Conservation (phyloP, 345 rosid species). For the Hypericum perforatum region DNA sequence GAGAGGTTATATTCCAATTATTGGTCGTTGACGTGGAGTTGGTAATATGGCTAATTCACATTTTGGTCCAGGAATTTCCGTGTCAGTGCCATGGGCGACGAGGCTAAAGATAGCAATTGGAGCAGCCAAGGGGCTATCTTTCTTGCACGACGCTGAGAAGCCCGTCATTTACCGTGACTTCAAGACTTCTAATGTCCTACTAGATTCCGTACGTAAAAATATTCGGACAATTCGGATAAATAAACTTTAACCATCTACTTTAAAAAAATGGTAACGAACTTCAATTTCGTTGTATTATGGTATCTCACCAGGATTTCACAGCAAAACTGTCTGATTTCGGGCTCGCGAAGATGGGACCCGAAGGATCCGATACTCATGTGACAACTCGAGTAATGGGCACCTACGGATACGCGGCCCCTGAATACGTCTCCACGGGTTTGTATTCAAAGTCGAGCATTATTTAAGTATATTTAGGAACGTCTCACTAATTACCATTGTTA, state of each 20-base stretch:
- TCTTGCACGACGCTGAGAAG: slow-evolving; percentile 73
- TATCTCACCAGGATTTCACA: slow-evolving; percentile 50
- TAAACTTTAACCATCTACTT: background rate
- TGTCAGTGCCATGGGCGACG: slow-evolving; percentile 74
- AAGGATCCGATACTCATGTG: slow-evolving; percentile 87
- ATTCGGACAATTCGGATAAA: background rate
- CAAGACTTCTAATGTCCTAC: slow-evolving; percentile 83
- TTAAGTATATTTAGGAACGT: no score
- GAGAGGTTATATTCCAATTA: no score
- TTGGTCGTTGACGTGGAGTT: no score
- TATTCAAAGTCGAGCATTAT: no score
- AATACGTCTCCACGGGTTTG: slow-evolving; percentile 82
- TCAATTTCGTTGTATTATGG: background rate
- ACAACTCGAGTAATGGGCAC: slow-evolving; percentile 97
- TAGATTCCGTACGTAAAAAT: slow-evolving; percentile 49
- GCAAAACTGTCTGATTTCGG: slow-evolving; percentile 89
- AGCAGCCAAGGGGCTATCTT: slow-evolving; percentile 86
- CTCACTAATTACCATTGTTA: no score
- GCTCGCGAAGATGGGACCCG: slow-evolving; percentile 90
- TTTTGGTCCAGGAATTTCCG: slow-evolving; percentile 43
- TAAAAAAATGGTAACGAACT: background rate
- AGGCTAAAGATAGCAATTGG: slow-evolving; percentile 75
- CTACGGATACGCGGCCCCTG: slow-evolving; percentile 91
- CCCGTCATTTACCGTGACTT: slow-evolving; percentile 90
- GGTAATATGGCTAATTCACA: no score